A percentile compares a stretch with the other conserved stretches of the same genome.
phyloP scores from a whole-genome alignment of 2,329 filamentous ascomycete species.

The Ophiostoma pallidulum region DNA sequence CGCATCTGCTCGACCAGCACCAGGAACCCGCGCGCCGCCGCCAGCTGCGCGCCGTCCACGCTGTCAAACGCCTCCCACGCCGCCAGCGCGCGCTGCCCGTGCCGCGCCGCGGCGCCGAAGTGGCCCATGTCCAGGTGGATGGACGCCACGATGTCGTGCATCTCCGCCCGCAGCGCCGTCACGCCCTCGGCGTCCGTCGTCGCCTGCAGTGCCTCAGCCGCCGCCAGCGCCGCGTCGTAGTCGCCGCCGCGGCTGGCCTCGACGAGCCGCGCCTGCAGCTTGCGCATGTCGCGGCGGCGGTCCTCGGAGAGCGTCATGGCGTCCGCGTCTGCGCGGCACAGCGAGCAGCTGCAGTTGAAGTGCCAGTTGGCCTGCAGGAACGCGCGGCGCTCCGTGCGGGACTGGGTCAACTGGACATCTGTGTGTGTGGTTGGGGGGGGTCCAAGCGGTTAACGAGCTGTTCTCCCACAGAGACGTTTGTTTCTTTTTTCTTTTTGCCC shows the following conservation, averaged over 20 bases:
- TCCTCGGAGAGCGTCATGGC: conserved; percentile 17
- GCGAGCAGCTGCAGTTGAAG: conserved; percentile 21
- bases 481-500: too few relatives aligned
- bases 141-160: conserved; percentile 14
- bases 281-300: conserved; percentile 16
- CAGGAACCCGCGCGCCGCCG: conserved; percentile 10
- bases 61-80: conserved; percentile 13
- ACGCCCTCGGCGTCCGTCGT: conserved; percentile 12
- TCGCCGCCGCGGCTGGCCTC: conserved; percentile 19
- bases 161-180: conserved; percentile 11
- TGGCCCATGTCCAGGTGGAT: conserved; percentile 12
- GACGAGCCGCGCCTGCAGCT: conserved; percentile 12
- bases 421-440: too few relatives aligned
- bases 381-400: conserved; percentile 11
- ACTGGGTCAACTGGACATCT: conserved; percentile 14
- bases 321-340: conserved; percentile 17
- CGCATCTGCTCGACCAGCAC: conserved; percentile 5
- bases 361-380: conserved; percentile 17
- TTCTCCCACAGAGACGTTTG: too few relatives aligned
- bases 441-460: too few relatives aligned
- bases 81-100: conserved; percentile 8
- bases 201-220: conserved; percentile 9
- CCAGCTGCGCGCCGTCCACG: conserved; percentile 13
- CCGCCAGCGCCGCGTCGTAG: conserved; percentile 5
- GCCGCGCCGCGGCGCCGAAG: conserved; percentile 6